Evolutionary conservation across 257 asterid species (phyloP).

Genomic region (Phtheirospermum japonicum): DNA sequence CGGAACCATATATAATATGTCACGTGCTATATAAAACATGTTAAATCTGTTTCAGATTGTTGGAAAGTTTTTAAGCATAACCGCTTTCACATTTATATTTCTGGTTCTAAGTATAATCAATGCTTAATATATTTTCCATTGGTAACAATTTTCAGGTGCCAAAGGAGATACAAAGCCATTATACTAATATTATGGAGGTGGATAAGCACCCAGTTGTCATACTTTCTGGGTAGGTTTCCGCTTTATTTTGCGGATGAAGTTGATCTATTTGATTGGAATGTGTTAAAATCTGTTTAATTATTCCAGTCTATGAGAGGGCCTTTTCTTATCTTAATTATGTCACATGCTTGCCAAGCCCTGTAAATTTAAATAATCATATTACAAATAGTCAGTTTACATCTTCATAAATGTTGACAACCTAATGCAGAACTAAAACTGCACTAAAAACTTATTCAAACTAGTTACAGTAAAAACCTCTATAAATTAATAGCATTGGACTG

Average conservation of each 20-base stretch:
- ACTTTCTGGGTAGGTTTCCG: conserved; percentile 65
- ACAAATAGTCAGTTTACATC: conserved; percentile 15
- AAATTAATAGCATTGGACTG: background rate
- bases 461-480: no score
- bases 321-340: background rate
- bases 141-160: conserved; percentile 59
- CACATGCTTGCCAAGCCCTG: conserved; percentile 12
- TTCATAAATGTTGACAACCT: conserved; percentile 8
- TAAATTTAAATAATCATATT: background rate
- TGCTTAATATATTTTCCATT: conserved; percentile 13
- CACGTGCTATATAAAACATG: conserved; percentile 3
- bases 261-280: conserved; percentile 17
- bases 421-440: conserved; percentile 5
- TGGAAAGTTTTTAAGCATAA: conserved; percentile 10
- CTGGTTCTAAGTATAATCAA: conserved; percentile 20
- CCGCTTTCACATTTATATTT: conserved; percentile 22
- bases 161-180: conserved; percentile 57
- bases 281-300: conserved; percentile 19
- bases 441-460: background rate
- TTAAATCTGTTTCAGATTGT: conserved; percentile 13
- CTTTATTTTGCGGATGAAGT: conserved; percentile 18
- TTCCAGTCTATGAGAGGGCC: conserved; percentile 7
- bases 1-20: background rate
- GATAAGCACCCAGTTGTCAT: conserved; percentile 86
- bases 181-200: conserved; percentile 49